phyloP scores from a whole-genome alignment of 2,329 filamentous ascomycete species.

The Helminthosporium solani region DNA sequence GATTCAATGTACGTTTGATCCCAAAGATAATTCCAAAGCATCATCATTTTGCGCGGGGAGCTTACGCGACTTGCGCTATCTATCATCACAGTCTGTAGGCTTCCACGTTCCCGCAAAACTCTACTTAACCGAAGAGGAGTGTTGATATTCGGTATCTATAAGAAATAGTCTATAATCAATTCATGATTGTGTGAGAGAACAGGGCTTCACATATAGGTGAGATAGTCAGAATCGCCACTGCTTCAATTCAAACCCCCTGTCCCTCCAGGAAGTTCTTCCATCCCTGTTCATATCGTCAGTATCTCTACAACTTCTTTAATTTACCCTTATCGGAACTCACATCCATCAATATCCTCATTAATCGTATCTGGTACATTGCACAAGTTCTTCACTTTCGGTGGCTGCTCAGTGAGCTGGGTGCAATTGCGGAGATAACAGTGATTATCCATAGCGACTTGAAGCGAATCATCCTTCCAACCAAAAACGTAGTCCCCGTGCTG shows the following conservation, averaged over 20 bases:
- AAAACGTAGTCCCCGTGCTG: constrained; percentile 52
- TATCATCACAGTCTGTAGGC: too few relatives aligned
- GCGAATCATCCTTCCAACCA: constrained; percentile 16
- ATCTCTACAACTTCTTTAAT: not conserved
- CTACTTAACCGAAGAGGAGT: too few relatives aligned
- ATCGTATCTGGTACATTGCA: constrained; percentile 17
- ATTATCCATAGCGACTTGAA: constrained; percentile 18
- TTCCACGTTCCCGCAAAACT: too few relatives aligned
- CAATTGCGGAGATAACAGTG: constrained; percentile 19
- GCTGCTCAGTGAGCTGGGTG: constrained; percentile 10
- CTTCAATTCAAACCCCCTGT: not conserved
- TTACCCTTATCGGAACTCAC: constrained; percentile 10
- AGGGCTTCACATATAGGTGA: too few relatives aligned
- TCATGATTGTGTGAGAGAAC: too few relatives aligned
- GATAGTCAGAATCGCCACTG: too few relatives aligned
- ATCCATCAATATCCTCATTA: constrained; percentile 20
- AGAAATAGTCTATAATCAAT: too few relatives aligned
- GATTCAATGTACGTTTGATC: too few relatives aligned
- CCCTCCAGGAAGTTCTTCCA: constrained; percentile 12
- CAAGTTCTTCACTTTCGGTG: constrained; percentile 13
- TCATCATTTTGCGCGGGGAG: too few relatives aligned
- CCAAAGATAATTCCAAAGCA: too few relatives aligned
- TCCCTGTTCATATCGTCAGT: constrained; percentile 8
- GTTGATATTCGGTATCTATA: too few relatives aligned
- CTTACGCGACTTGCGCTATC: too few relatives aligned